These are phyloP conservation scores for Lodderomyces parapsilosis DNA, from an alignment of 1,139 yeast species.

Conservation along the genomic window DNA sequence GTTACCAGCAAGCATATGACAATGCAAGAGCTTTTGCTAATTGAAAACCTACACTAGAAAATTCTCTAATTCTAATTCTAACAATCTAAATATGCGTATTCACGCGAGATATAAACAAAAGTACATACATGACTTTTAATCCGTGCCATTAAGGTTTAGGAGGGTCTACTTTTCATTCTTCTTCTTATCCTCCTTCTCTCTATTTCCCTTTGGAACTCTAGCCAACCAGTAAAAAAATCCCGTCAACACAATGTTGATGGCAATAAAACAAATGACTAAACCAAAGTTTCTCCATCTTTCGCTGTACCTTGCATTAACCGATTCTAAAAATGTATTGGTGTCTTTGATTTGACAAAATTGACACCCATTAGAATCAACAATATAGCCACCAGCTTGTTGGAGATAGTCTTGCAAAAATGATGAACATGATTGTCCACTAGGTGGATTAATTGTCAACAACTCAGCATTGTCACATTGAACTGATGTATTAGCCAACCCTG, in stretches of 20 bases:
- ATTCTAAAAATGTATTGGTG: slow-evolving; percentile 52
- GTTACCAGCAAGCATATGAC: too few relatives aligned
- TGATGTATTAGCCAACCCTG: slow-evolving; percentile 25
- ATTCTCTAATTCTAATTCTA: too few relatives aligned
- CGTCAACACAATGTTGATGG: slow-evolving; percentile 52
- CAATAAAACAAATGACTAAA: slow-evolving; percentile 46
- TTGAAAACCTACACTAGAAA: too few relatives aligned
- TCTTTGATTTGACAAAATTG: slow-evolving; percentile 47
- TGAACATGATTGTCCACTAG: slow-evolving; percentile 55
- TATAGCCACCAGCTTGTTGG: slow-evolving; percentile 51
- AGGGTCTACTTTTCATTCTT: background rate
- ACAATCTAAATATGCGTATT: too few relatives aligned
- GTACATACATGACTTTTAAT: background rate
- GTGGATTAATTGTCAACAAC: slow-evolving; percentile 26
- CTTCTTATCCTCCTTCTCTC: slow-evolving; percentile 17
- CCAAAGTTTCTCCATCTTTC: slow-evolving; percentile 74
- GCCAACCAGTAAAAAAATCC: slow-evolving; percentile 66
- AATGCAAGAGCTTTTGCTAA: too few relatives aligned
- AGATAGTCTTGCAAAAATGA: slow-evolving; percentile 35
- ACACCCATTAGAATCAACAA: slow-evolving; percentile 36
- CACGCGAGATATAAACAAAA: too few relatives aligned
- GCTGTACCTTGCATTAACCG: slow-evolving; percentile 41
- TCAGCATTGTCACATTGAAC: slow-evolving; percentile 29
- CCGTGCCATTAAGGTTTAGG: too few relatives aligned
- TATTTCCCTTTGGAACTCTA: slow-evolving; percentile 64